Conservation (phyloP, 768 basidiomycete genomes). For the Russula griseocarnosa region DNA sequence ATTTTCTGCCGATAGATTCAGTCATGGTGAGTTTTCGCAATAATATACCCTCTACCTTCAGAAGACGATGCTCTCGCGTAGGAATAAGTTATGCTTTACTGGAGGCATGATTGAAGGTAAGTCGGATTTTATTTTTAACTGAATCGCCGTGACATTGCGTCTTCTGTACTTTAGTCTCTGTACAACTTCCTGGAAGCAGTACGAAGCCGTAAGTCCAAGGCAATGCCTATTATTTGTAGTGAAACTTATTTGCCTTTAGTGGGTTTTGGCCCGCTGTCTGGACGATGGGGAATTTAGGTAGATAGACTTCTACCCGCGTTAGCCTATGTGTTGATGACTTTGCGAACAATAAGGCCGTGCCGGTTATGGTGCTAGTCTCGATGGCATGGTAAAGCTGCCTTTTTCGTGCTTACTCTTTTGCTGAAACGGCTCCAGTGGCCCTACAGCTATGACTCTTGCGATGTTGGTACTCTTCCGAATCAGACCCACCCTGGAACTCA, state of each 20-base stretch:
- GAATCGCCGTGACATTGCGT: neutral
- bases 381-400: constrained; percentile 60
- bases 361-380: constrained; percentile 81
- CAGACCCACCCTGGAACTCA: constrained; percentile 73
- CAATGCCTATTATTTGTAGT: constrained; percentile 20
- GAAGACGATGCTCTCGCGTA: constrained; percentile 29
- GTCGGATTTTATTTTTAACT: neutral
- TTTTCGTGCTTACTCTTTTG: constrained; percentile 13
- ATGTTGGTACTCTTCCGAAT: constrained; percentile 53
- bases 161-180: constrained; percentile 14
- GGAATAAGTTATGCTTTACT: constrained; percentile 79
- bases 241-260: constrained; percentile 30
- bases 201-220: constrained; percentile 6
- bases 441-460: constrained; percentile 80
- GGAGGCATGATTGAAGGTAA: constrained; percentile 61
- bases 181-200: constrained; percentile 26
- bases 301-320: constrained; percentile 22
- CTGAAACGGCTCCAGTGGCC: constrained; percentile 53
- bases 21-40: constrained; percentile 34
- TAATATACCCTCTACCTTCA: neutral
- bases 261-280: constrained; percentile 52
- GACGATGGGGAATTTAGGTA: constrained; percentile 69
- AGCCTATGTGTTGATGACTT: neutral
- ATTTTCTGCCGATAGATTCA: constrained; percentile 17
- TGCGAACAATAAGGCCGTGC: constrained; percentile 54